phyloP scores from a whole-genome alignment of 169 alveolate genomes.

The Blepharisma undulans region DNA sequence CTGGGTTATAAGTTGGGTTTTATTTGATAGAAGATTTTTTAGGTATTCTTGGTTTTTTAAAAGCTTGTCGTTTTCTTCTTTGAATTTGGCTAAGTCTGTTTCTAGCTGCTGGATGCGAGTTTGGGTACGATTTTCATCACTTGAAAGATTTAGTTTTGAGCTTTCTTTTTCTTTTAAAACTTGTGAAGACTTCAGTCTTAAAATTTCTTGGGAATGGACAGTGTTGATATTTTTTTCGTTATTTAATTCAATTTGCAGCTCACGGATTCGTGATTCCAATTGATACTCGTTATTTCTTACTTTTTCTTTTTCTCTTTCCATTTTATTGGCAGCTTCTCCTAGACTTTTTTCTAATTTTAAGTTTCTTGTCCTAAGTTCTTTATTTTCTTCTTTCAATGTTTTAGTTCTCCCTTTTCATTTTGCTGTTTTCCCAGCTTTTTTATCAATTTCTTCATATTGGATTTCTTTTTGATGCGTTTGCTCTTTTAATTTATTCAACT shows the following conservation, averaged over 20 bases:
- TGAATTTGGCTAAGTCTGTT: not conserved
- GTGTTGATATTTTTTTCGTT: not conserved
- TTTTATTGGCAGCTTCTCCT: not conserved
- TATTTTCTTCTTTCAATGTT: not conserved
- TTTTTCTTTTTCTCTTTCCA: not conserved
- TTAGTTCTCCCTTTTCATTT: not conserved
- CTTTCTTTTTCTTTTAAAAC: not conserved
- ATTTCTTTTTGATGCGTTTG: not conserved
- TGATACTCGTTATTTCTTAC: not conserved
- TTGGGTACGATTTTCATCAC: not conserved
- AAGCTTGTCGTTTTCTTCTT: not conserved
- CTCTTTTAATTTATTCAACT: not conserved
- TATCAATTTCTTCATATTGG: not conserved
- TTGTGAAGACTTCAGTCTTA: not conserved
- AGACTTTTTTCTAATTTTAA: not conserved
- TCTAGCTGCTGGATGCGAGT: not conserved
- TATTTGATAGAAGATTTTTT: not conserved
- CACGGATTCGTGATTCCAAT: not conserved
- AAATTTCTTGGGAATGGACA: not conserved
- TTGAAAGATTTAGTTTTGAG: not conserved
- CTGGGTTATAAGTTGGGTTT: not conserved
- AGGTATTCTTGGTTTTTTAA: not conserved
- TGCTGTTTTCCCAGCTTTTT: not conserved
- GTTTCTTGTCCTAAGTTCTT: not conserved
- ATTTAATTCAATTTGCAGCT: not conserved